Evolutionary conservation across 805 yeast species (phyloP).

Genomic region (Brettanomyces bruxellensis): DNA sequence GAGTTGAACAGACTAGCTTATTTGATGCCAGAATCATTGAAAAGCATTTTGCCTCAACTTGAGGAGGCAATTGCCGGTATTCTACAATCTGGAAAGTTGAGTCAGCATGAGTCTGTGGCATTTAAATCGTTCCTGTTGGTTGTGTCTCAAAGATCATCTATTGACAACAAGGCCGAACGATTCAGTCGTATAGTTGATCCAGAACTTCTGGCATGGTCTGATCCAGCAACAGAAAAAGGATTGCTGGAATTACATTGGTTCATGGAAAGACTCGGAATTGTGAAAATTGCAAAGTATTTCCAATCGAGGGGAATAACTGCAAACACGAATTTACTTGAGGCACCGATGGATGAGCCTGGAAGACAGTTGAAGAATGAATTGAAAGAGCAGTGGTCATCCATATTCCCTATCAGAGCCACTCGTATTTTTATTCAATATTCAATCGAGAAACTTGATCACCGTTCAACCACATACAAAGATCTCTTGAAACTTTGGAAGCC

Average conservation of each 20-base stretch:
- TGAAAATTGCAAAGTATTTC: conserved; percentile 86
- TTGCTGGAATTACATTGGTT: conserved; percentile 90
- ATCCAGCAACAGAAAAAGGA: conserved; percentile 84
- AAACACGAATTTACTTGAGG: conserved; percentile 60
- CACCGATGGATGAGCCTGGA: conserved; percentile 89
- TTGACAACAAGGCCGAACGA: conserved; percentile 58
- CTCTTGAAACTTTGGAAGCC: conserved; percentile 84
- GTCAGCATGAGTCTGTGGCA: conserved; percentile 88
- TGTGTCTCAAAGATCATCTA: conserved; percentile 79
- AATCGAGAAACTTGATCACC: conserved; percentile 80
- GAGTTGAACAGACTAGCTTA: conserved; percentile 91
- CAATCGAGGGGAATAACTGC: conserved; percentile 74
- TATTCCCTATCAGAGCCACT: conserved; percentile 93
- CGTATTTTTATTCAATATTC: conserved; percentile 92
- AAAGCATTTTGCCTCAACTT: conserved; percentile 69
- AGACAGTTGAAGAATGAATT: conserved; percentile 62
- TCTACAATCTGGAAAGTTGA: conserved; percentile 57
- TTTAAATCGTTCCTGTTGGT: conserved; percentile 87
- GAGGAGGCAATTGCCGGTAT: conserved; percentile 74
- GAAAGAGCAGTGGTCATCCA: conserved; percentile 85
- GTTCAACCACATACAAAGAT: conserved; percentile 62
- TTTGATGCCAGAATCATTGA: conserved; percentile 86
- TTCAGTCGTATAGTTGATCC: conserved; percentile 90
- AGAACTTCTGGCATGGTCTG: conserved; percentile 86
- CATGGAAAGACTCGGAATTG: conserved; percentile 95